A percentile compares a stretch with the other conserved stretches of the same genome.
These are phyloP conservation scores for Stentor coeruleus DNA, from an alignment of 73 alveolate species.

Conservation along the genomic window DNA sequence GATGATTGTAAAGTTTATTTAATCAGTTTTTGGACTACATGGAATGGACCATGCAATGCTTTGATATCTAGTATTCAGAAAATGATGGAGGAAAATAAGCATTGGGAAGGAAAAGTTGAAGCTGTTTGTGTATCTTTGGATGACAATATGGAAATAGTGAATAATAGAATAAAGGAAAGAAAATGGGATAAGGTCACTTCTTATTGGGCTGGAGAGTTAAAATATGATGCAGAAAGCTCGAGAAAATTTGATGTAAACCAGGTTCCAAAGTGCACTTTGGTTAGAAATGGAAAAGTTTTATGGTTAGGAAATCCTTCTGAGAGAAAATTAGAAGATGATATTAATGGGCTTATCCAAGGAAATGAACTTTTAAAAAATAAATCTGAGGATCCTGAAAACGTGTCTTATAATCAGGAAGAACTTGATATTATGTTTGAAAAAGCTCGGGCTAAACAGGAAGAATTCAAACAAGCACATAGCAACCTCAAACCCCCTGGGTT, in stretches of 20 bases:
- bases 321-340: slow-evolving; percentile 36
- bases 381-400: too few relatives aligned
- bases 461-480: too few relatives aligned
- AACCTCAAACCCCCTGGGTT: too few relatives aligned
- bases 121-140: slow-evolving; percentile 41
- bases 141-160: slow-evolving; percentile 20
- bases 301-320: slow-evolving; percentile 48
- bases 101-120: slow-evolving; percentile 51
- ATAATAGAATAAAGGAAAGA: slow-evolving; percentile 35
- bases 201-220: slow-evolving; percentile 21
- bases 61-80: slow-evolving; percentile 50
- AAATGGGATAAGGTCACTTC: slow-evolving; percentile 28
- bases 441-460: too few relatives aligned
- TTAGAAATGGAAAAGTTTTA: slow-evolving; percentile 38
- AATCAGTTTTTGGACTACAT: slow-evolving; percentile 52
- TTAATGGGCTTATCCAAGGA: slow-evolving; percentile 26
- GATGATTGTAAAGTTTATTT: slow-evolving; percentile 2
- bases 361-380: too few relatives aligned
- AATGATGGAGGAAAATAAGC: slow-evolving; percentile 31
- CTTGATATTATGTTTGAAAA: too few relatives aligned
- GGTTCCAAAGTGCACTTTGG: slow-evolving; percentile 47
- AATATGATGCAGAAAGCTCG: too few relatives aligned
- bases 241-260: slow-evolving; percentile 34
- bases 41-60: slow-evolving; percentile 46
- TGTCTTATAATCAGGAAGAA: too few relatives aligned